Evolutionary conservation across 2,329 filamentous ascomycete genomes (phyloP).

Genomic region (Chrysoporthe austroafricana): DNA sequence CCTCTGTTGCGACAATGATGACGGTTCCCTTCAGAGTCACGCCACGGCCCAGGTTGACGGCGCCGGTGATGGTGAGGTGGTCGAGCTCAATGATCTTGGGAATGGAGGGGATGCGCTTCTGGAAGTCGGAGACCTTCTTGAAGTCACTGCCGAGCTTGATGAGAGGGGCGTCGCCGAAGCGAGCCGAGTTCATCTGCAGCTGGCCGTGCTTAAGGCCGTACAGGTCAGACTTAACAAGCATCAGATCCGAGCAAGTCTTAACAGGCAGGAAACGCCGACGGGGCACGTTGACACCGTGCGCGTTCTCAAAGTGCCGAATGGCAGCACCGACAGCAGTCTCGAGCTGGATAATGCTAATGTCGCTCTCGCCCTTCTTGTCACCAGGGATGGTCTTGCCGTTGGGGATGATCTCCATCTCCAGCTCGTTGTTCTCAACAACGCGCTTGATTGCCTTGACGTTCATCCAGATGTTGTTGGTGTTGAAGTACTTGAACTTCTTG

Average conservation of each 20-base stretch:
- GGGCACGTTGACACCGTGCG: slow-evolving; percentile 98
- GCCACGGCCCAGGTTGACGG: slow-evolving; percentile 93
- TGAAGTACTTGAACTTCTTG: slow-evolving; percentile 99
- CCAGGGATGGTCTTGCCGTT: slow-evolving; percentile 98
- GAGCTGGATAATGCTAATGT: slow-evolving; percentile 95
- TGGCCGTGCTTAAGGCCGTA: slow-evolving; percentile 99
- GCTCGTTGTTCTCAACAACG: slow-evolving; percentile 96
- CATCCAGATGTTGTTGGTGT: slow-evolving; percentile 99
- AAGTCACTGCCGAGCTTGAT: slow-evolving; percentile 99
- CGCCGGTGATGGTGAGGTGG: slow-evolving; percentile 96
- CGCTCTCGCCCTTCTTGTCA: slow-evolving; percentile 99
- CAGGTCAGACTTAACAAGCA: slow-evolving; percentile 99
- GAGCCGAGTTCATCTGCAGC: slow-evolving; percentile 93
- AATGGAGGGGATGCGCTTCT: slow-evolving; percentile 83
- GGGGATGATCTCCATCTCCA: slow-evolving; percentile 99
- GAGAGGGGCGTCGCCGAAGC: slow-evolving; percentile 93
- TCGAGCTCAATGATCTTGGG: slow-evolving; percentile 91
- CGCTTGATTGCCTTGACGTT: slow-evolving; percentile 97
- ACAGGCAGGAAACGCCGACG: slow-evolving; percentile 97
- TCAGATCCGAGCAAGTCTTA: slow-evolving; percentile 99
- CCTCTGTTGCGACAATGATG: slow-evolving; percentile 98
- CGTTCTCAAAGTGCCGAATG: slow-evolving; percentile 98
- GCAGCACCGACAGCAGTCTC: slow-evolving; percentile 98
- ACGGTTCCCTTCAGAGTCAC: slow-evolving; percentile 98
- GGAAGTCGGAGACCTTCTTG: slow-evolving; percentile 99